Percentiles rank a stretch among this genome's conserved stretches.
Evolutionary conservation across 2,329 filamentous ascomycete species (phyloP).

Genomic region (Trichocomaceae sp.): DNA sequence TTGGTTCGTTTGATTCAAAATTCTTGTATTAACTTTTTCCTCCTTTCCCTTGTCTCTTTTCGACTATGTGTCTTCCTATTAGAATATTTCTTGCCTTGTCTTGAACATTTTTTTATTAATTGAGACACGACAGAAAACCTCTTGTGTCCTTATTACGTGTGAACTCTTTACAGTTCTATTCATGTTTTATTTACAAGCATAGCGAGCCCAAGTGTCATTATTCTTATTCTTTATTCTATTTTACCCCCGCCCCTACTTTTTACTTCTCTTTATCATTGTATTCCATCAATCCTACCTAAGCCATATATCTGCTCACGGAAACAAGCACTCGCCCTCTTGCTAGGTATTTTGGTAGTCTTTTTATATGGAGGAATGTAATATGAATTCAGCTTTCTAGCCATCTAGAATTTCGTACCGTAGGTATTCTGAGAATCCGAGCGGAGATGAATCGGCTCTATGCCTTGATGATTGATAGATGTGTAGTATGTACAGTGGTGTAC

Average conservation of each 20-base stretch:
- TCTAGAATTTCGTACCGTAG: too few relatives aligned
- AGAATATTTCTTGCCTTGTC: constrained; percentile 16
- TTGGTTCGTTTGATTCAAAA: background rate
- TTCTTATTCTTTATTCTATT: constrained; percentile 6
- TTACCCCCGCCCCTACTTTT: constrained; percentile 17
- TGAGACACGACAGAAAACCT: constrained; percentile 10
- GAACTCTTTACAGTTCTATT: constrained; percentile 17
- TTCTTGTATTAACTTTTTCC: constrained; percentile 12
- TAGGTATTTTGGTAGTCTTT: too few relatives aligned
- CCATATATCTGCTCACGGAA: background rate
- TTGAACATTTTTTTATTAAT: background rate
- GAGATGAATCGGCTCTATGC: too few relatives aligned
- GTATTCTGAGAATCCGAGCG: too few relatives aligned
- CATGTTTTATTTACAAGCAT: constrained; percentile 28
- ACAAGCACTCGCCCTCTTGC: too few relatives aligned
- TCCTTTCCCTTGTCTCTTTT: background rate
- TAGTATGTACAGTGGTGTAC: too few relatives aligned
- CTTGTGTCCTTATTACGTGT: constrained; percentile 19
- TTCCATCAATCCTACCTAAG: background rate
- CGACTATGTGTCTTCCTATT: constrained; percentile 4
- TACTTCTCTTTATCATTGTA: constrained; percentile 2
- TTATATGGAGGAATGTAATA: too few relatives aligned
- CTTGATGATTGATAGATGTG: too few relatives aligned
- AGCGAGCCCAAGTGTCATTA: constrained; percentile 28
- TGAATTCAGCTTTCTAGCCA: too few relatives aligned